Evolutionary conservation across 2,329 filamentous ascomycete genomes (phyloP), one percentile per base, ranked within the genome.

Genomic region (Sporothrix inflata): DNA sequence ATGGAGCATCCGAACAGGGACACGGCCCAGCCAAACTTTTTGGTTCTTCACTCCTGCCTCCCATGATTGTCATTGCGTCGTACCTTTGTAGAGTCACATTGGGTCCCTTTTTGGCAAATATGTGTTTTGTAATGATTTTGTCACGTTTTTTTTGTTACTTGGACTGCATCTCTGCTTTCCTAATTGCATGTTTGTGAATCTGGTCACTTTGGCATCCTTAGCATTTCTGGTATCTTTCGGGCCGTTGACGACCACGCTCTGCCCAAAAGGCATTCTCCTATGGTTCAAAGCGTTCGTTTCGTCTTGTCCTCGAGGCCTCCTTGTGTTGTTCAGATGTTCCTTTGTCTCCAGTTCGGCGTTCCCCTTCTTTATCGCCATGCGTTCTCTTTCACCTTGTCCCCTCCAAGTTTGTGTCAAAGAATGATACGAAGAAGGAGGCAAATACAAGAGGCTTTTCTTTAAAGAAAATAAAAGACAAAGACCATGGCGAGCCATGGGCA

Each of bases 231-330:
- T 38, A 60, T 60, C 55, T 60, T 57, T 60, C 55, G 55, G 30
- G 55, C 30, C 30, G 30, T 24, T 38, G 27, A 19, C 4, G 7
- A n/a, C 55, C 55, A 61, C 55, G 30, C 40, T 40, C 16, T 5
- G 8, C 27, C 24, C 12, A 19, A 49, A 49, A n/a, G 19, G 16
- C 16, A 19, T 19, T 16, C 16, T 49, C 14, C 4, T 57, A 8
- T 42, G 34, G 30, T 24, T 21, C 30, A 60, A 42, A 61, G 57
- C 34, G n/a, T 24, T 5, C 6, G 38, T 27, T 45, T 63, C 38
- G 60, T 27, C n/a, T 38, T 45, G 60, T 12, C 21, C n/a, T 63
- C 60, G 60, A 63, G 60, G 60, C 60, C 60, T 63, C 60, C n/a
- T 66, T 34, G 42, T n/a, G 14, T 66, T 7, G 12, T 24, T 34